A percentile compares a stretch with the other conserved stretches of the same genome.
Conservation (phyloP, 139 green algal genomes). For the Pleodorina starrii region DNA sequence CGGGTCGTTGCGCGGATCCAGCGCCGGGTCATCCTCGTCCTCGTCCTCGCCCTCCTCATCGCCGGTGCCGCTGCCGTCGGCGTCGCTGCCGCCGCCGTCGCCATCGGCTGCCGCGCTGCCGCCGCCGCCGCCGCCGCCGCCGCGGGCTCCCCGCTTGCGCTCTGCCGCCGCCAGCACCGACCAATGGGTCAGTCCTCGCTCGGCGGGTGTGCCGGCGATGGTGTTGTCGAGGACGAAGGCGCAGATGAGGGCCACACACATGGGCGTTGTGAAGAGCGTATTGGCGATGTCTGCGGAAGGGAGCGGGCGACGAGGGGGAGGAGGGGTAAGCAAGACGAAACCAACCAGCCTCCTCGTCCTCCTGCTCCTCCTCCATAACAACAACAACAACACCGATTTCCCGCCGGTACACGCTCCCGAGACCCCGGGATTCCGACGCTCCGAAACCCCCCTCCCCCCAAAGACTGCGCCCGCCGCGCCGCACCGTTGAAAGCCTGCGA, state of each 20-base stretch:
- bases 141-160: background rate
- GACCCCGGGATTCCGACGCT: no score
- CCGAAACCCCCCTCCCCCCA: no score
- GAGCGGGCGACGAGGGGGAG: background rate
- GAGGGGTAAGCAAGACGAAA: no score
- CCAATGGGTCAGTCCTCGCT: slow-evolving; percentile 42
- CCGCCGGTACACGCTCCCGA: no score
- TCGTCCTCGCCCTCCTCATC: background rate
- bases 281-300: slow-evolving; percentile 67
- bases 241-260: slow-evolving; percentile 71
- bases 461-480: no score
- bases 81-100: background rate
- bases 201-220: slow-evolving; percentile 44
- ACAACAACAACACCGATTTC: no score
- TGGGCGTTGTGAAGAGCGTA: slow-evolving; percentile 72
- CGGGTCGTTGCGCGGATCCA: slow-evolving; percentile 34
- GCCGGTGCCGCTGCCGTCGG: background rate
- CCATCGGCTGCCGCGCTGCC: background rate
- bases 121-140: background rate
- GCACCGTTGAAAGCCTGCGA: slow-evolving; percentile 61
- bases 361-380: no score
- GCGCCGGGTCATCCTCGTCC: background rate
- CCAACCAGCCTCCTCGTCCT: no score
- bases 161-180: background rate
- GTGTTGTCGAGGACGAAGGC: slow-evolving; percentile 81